Evolutionary conservation across 345 rosid species (phyloP).

Genomic region (Murraya koenigii): DNA sequence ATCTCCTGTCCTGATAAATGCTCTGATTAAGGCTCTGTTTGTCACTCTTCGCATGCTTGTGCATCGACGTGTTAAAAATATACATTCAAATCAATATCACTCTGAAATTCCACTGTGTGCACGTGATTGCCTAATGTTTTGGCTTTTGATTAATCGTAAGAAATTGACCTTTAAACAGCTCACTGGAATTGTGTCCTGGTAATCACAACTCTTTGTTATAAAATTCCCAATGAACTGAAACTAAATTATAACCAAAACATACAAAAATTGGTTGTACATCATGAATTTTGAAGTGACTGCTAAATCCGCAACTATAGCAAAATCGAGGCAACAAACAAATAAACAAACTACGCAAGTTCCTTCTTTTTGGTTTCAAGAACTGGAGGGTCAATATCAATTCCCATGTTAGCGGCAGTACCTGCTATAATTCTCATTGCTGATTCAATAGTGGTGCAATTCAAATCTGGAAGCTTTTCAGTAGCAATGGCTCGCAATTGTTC

Average conservation of each 20-base stretch:
- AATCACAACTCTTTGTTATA: no score
- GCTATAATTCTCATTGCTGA: conserved; percentile 94
- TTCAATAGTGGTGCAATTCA: conserved; percentile 71
- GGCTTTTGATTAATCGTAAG: no score
- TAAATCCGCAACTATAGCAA: conserved; percentile 5
- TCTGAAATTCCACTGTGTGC: no score
- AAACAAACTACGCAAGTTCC: conserved; percentile 30
- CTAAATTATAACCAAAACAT: background rate
- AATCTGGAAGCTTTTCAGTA: conserved; percentile 76
- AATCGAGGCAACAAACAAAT: background rate
- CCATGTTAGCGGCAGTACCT: conserved; percentile 95
- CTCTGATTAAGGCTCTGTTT: no score
- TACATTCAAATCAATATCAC: no score
- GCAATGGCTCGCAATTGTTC: conserved; percentile 73
- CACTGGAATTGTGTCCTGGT: background rate
- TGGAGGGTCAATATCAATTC: conserved; percentile 82
- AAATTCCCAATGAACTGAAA: no score
- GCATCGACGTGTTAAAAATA: no score
- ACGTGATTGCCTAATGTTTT: no score
- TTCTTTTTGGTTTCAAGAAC: conserved; percentile 77
- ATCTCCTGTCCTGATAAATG: no score
- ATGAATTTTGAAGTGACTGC: background rate
- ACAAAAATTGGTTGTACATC: conserved; percentile 5
- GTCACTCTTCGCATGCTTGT: no score
- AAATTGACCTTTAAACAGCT: background rate